Conservation (phyloP, 2,329 filamentous ascomycete species). For the Magnaporthiopsis rhizophila region DNA sequence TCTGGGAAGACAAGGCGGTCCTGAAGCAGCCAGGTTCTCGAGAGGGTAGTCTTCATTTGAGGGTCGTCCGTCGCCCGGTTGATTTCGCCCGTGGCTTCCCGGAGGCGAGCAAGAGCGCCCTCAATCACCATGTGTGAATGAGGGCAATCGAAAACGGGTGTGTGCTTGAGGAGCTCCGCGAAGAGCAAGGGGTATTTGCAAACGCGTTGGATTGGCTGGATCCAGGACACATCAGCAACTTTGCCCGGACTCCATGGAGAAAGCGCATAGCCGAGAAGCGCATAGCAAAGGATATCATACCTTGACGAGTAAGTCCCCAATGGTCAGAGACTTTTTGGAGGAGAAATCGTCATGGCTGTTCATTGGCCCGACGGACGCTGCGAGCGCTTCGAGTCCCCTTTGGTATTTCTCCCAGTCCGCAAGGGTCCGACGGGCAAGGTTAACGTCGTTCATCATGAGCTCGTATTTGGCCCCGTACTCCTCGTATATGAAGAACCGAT, state of each 20-base stretch:
- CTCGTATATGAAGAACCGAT: constrained; percentile 78
- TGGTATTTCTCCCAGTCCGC: constrained; percentile 75
- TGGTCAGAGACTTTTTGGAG: constrained; percentile 67
- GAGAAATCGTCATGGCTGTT: constrained; percentile 50
- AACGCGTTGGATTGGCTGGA: constrained; percentile 80
- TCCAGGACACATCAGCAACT: background rate
- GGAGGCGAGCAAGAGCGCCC: constrained; percentile 61
- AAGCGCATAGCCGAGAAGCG: background rate
- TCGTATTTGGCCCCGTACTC: constrained; percentile 90
- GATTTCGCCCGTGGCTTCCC: constrained; percentile 69
- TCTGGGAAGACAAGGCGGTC: constrained; percentile 69
- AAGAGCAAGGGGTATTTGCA: constrained; percentile 89
- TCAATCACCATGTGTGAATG: constrained; percentile 74
- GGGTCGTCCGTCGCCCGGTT: constrained; percentile 78
- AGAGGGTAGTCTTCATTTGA: constrained; percentile 58
- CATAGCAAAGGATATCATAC: constrained; percentile 31
- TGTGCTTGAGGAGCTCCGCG: constrained; percentile 72
- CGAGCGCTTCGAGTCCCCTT: constrained; percentile 75
- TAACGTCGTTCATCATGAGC: constrained; percentile 70
- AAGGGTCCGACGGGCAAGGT: constrained; percentile 57
- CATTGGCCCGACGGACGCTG: constrained; percentile 64
- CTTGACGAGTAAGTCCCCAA: constrained; percentile 87
- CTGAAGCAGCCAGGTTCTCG: constrained; percentile 79
- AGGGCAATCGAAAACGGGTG: constrained; percentile 78
- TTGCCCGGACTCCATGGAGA: constrained; percentile 4